Evolutionary conservation across 1,284 basidiomycete species (phyloP).

Genomic region (Irpex lacteus): DNA sequence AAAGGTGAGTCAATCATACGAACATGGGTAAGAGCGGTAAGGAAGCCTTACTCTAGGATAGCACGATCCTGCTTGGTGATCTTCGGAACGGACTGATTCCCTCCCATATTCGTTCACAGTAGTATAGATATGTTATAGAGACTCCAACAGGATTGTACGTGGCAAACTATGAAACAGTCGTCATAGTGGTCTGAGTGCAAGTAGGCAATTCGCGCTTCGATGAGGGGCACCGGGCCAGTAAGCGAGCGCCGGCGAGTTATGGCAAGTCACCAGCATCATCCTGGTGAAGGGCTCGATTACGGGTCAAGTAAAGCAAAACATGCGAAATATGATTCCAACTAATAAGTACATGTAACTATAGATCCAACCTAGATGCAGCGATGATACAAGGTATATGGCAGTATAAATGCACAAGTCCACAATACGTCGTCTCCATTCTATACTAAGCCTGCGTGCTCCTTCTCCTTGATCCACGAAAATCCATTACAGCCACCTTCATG

Average conservation of each 20-base stretch:
- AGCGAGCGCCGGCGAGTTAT: not conserved
- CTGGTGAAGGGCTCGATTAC: too few species aligned
- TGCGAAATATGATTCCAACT: not conserved
- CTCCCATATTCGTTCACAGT: conserved; percentile 48
- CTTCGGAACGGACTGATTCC: conserved; percentile 79
- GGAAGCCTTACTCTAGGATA: conserved; percentile 73
- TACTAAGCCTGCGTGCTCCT: not conserved
- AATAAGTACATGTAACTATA: not conserved
- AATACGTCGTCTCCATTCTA: too few species aligned
- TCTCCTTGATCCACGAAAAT: not conserved
- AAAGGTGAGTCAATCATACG: conserved; percentile 27
- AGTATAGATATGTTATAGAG: too few species aligned
- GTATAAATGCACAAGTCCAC: not conserved
- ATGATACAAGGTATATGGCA: not conserved
- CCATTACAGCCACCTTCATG: not conserved
- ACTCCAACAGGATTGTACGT: too few species aligned
- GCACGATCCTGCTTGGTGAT: conserved; percentile 93
- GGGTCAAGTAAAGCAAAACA: not conserved
- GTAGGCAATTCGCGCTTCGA: not conserved
- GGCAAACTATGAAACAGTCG: not conserved
- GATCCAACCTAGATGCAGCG: not conserved
- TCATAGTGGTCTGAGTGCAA: not conserved
- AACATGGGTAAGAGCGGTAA: too few species aligned
- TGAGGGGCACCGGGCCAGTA: not conserved
- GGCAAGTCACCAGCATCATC: not conserved